A percentile compares a stretch with the other conserved stretches of the same genome.
phyloP scores from a whole-genome alignment of 2,329 filamentous ascomycete species.

The Exophiala bonariae region DNA sequence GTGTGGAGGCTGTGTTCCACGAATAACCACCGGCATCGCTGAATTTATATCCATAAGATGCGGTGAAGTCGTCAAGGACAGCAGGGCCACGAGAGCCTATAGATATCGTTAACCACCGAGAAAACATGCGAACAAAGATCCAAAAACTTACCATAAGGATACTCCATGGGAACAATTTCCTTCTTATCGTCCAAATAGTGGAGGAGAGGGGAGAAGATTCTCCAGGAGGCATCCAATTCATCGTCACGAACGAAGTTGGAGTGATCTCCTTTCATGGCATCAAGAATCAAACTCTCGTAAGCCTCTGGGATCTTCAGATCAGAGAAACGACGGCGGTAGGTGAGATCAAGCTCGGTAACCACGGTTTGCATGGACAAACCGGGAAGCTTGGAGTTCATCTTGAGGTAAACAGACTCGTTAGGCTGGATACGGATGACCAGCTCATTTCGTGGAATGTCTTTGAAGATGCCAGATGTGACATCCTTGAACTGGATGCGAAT shows the following conservation, averaged over 20 bases:
- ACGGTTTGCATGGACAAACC: conserved; percentile 99
- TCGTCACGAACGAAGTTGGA: conserved; percentile 98
- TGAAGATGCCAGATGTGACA: conserved; percentile 98
- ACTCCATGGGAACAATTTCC: conserved; percentile 99
- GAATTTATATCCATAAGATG: conserved; percentile 98
- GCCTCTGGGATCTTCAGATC: conserved; percentile 99
- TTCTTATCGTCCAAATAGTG: conserved; percentile 99
- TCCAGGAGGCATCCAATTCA: conserved; percentile 96
- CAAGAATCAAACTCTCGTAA: conserved; percentile 95
- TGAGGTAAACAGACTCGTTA: conserved; percentile 99
- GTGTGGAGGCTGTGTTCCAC: conserved; percentile 69
- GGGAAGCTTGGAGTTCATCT: conserved; percentile 99
- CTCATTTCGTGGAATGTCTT: conserved; percentile 98
- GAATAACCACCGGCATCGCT: conserved; percentile 94
- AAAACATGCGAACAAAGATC: too few species aligned
- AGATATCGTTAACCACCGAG: too few species aligned
- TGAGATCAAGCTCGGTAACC: conserved; percentile 95
- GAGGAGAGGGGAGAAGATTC: conserved; percentile 94
- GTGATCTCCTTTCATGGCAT: conserved; percentile 97
- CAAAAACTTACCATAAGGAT: conserved; percentile 84
- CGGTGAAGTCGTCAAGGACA: conserved; percentile 96
- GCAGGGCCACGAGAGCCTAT: conserved; percentile 92
- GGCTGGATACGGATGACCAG: conserved; percentile 98
- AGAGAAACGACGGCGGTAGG: conserved; percentile 96
- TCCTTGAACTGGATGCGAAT: conserved; percentile 99